phyloP scores from a whole-genome alignment of 129 eudicot species.

The Saussurea involucrata region DNA sequence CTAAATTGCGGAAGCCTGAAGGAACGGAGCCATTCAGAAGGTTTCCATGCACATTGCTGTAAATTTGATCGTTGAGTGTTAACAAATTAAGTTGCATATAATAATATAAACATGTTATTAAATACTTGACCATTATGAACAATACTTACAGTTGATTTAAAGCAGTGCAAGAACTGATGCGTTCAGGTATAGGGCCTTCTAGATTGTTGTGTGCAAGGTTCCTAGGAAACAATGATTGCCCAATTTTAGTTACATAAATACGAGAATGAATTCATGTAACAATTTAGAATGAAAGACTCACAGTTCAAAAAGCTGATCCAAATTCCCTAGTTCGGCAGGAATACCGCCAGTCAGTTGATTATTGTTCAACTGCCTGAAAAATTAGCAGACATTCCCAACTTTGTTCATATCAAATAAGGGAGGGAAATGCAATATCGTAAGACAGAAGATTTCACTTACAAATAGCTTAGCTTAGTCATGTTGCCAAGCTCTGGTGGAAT shows the following conservation, averaged over 20 bases:
- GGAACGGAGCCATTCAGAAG: conserved; percentile 81
- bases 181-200: conserved; percentile 84
- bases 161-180: conserved; percentile 78
- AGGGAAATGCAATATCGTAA: neutral
- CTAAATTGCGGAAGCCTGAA: conserved; percentile 63
- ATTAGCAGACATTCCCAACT: neutral
- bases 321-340: conserved; percentile 82
- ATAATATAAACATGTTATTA: neutral
- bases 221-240: conserved; percentile 27
- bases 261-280: neutral
- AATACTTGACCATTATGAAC: neutral
- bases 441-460: conserved; percentile 41
- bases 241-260: neutral
- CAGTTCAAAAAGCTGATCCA: conserved; percentile 87
- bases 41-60: conserved; percentile 91
- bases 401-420: neutral
- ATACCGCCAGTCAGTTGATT: conserved; percentile 68
- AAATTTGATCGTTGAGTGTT: neutral
- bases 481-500: conserved; percentile 92
- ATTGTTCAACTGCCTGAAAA: conserved; percentile 77
- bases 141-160: conserved; percentile 70
- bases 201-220: conserved; percentile 77
- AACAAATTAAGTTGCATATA: neutral
- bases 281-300: conserved; percentile 24
- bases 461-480: conserved; percentile 84